Conservation (phyloP, 2,329 filamentous ascomycete genomes). For the Rasamsonia emersonii region DNA sequence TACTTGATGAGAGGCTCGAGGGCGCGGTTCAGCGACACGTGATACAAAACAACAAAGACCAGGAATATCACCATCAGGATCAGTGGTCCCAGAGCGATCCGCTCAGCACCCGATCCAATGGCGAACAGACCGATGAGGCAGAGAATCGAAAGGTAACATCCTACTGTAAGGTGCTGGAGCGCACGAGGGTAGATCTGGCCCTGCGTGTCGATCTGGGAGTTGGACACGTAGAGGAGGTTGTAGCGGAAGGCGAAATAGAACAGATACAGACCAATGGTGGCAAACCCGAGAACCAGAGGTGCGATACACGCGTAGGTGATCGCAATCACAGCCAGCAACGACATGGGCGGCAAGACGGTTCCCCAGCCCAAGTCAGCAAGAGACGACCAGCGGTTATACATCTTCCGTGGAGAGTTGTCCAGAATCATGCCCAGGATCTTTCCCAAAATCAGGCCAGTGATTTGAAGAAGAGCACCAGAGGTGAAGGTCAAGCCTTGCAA, state of each 20-base stretch:
- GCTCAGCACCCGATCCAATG: conserved; percentile 56
- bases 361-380: conserved; percentile 74
- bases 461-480: conserved; percentile 64
- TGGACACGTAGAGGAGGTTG: conserved; percentile 80
- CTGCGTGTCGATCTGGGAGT: conserved; percentile 75
- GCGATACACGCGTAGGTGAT: conserved; percentile 83
- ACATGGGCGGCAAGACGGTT: conserved; percentile 70
- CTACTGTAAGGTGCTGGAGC: conserved; percentile 74
- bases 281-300: conserved; percentile 75
- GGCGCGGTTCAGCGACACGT: conserved; percentile 62
- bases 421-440: conserved; percentile 66
- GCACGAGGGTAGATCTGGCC: conserved; percentile 82
- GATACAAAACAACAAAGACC: conserved; percentile 66
- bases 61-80: conserved; percentile 69
- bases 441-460: conserved; percentile 64
- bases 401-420: conserved; percentile 67
- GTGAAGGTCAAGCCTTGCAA: conserved; percentile 81
- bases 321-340: conserved; percentile 70
- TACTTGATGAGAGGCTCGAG: conserved; percentile 68
- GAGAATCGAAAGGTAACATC: conserved; percentile 72
- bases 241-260: conserved; percentile 88
- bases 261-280: conserved; percentile 64
- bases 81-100: conserved; percentile 56
- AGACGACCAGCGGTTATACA: conserved; percentile 68
- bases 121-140: conserved; percentile 81